These are phyloP conservation scores for Macrophomina pseudophaseolina DNA, from an alignment of 2,329 filamentous ascomycete genomes.

Conservation along the genomic window DNA sequence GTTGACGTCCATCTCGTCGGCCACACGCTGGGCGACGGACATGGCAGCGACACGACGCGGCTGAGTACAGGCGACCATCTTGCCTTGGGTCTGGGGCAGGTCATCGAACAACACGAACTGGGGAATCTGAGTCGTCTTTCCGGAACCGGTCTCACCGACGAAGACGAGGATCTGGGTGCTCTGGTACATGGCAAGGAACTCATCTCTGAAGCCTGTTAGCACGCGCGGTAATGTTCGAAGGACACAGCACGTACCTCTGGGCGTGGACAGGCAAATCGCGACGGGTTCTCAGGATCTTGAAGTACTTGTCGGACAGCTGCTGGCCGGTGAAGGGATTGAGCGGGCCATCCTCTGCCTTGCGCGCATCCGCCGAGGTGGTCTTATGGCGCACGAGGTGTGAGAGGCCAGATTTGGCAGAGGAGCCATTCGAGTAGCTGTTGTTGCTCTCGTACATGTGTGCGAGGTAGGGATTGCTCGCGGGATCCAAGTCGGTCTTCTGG, in stretches of 20 bases:
- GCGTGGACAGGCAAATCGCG: slow-evolving; percentile 89
- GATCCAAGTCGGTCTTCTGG: slow-evolving; percentile 61
- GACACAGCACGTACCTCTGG: slow-evolving; percentile 68
- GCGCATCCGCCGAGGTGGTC: slow-evolving; percentile 78
- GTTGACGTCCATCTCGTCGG: slow-evolving; percentile 91
- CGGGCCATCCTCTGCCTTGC: slow-evolving; percentile 76
- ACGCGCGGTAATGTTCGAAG: too few species aligned
- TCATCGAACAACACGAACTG: slow-evolving; percentile 99
- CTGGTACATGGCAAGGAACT: slow-evolving; percentile 93
- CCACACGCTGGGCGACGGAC: slow-evolving; percentile 95
- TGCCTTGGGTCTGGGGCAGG: slow-evolving; percentile 80
- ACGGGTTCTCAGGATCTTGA: slow-evolving; percentile 83
- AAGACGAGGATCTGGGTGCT: slow-evolving; percentile 95
- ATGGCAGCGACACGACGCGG: slow-evolving; percentile 96
- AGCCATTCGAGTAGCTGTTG: slow-evolving; percentile 42
- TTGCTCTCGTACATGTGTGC: slow-evolving; percentile 77
- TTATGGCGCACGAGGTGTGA: slow-evolving; percentile 73
- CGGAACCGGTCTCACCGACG: slow-evolving; percentile 98
- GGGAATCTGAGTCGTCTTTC: slow-evolving; percentile 98
- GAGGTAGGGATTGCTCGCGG: slow-evolving; percentile 81
- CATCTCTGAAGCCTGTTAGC: slow-evolving; percentile 63
- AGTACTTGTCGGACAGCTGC: slow-evolving; percentile 81
- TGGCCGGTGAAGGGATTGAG: slow-evolving; percentile 84
- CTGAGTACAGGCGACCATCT: slow-evolving; percentile 96
- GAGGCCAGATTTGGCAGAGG: slow-evolving; percentile 34